Conservation (phyloP, 2,329 filamentous ascomycete species). For the Aaosphaeria arxii region DNA sequence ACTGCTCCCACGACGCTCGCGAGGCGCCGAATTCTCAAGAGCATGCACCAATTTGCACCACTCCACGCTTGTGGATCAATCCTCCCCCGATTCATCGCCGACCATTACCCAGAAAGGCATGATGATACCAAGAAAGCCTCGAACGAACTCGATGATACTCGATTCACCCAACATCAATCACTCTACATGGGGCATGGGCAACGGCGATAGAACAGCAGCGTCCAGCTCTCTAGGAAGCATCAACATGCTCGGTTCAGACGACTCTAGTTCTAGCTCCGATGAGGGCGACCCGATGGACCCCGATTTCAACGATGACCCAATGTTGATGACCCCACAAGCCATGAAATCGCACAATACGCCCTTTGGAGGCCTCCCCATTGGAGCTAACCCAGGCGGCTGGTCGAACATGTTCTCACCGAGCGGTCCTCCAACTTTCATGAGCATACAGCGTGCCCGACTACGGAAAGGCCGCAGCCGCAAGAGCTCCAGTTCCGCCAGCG, state of each 20-base stretch:
- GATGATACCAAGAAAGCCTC: slow-evolving; percentile 53
- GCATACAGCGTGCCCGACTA: slow-evolving; percentile 65
- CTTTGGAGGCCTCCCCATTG: slow-evolving; percentile 32
- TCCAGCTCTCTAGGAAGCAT: slow-evolving; percentile 81
- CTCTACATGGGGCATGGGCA: slow-evolving; percentile 68
- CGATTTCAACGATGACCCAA: slow-evolving; percentile 61
- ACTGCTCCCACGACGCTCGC: slow-evolving; percentile 81
- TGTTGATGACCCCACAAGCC: slow-evolving; percentile 79
- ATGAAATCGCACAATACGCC: slow-evolving; percentile 53
- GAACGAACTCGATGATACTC: slow-evolving; percentile 40
- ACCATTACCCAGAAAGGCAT: slow-evolving; percentile 70
- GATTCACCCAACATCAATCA: slow-evolving; percentile 63
- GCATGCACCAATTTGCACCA: slow-evolving; percentile 94
- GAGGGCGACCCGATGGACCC: slow-evolving; percentile 48
- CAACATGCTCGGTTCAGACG: slow-evolving; percentile 76
- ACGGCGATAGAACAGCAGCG: slow-evolving; percentile 38
- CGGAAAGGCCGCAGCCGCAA: slow-evolving; percentile 60
- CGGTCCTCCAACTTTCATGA: slow-evolving; percentile 73
- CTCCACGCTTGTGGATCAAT: slow-evolving; percentile 84
- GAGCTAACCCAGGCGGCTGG: slow-evolving; percentile 60
- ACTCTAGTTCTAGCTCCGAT: slow-evolving; percentile 68
- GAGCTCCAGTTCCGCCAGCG: slow-evolving; percentile 69
- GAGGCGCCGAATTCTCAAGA: slow-evolving; percentile 88
- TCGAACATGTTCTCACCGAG: slow-evolving; percentile 62
- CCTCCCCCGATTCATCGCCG: slow-evolving; percentile 87